Evolutionary conservation across 176 grass and related monocot species (phyloP), one percentile per base, ranked within the genome.

Genomic region (Carex parvula): DNA sequence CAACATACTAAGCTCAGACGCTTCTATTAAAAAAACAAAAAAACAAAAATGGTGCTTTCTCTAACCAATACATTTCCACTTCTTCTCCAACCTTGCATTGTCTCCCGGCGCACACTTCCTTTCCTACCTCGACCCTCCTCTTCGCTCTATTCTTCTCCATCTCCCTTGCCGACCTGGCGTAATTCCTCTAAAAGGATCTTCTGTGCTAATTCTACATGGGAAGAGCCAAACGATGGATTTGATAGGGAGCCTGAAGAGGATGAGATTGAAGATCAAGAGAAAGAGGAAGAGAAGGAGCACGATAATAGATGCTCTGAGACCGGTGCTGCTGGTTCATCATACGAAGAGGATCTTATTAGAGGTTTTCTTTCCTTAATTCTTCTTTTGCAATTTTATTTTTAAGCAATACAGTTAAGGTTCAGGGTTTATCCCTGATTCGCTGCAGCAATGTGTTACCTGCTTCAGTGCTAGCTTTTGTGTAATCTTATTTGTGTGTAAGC

Each of bases 211-310:
- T 39, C 88, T 9, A 84, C 72, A 11, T 81, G 75, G 93, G 93
- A 99, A 83, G 91, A 92, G 65, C 91, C 85, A 2, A 88, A 94
- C 70, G 89, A 90, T 65, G 89, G 93, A 9, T 85, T 76, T 76
- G 90, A 83, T 3, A 90, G 89, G 61, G 91, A 70, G 4, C 46
- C 83, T 8, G 86, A 93, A 76, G 86, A 89, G 81, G 85, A 85
- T 22, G 85, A 94, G 22, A 61, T 1, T 0, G 57, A 87, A 74
- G 46, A 17, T 5, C 35, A 81, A 4, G 57, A 22, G 18, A 32
- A 1, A 8, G 66, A 63, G 48, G 57, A 87, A 74, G 54, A 17
- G 13, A 35, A 81, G 2, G 62, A 22, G 22, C 53, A 1, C 5
- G 66, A 63, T 22, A 14, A 32, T 55, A 55, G 22, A 30, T 55